Evolutionary conservation across 2,329 filamentous ascomycete species (phyloP).

Genomic region (Zymoseptoria passerinii): DNA sequence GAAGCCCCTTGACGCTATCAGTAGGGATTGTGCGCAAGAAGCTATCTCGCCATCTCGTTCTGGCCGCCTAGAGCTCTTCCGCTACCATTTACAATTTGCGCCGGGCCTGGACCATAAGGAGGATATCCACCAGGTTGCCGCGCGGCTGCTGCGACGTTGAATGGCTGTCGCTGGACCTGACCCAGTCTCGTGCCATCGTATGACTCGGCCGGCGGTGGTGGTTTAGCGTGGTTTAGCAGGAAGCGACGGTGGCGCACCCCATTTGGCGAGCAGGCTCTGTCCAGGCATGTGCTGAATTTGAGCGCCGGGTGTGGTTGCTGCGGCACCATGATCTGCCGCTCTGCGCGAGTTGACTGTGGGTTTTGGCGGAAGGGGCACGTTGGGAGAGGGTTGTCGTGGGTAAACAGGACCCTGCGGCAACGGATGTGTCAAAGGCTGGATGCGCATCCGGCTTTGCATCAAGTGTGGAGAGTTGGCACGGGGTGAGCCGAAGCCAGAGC

Average conservation of each 20-base stretch:
- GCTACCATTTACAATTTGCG: not conserved
- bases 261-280: constrained; percentile 48
- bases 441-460: constrained; percentile 11
- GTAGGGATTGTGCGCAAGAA: not conserved
- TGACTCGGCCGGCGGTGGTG: constrained; percentile 38
- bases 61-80: not conserved
- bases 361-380: constrained; percentile 28
- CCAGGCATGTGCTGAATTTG: constrained; percentile 19
- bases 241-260: constrained; percentile 46
- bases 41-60: not conserved
- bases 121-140: constrained; percentile 8
- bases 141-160: constrained; percentile 13
- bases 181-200: constrained; percentile 16
- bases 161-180: constrained; percentile 15
- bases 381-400: constrained; percentile 28
- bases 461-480: constrained; percentile 12
- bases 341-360: constrained; percentile 7
- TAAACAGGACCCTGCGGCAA: constrained; percentile 31
- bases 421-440: constrained; percentile 28
- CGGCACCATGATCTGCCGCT: constrained; percentile 4
- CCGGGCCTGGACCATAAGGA: not conserved
- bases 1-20: not conserved
- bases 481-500: constrained; percentile 21
- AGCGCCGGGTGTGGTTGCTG: constrained; percentile 6
- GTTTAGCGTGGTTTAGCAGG: constrained; percentile 51